These are phyloP conservation scores for Xylaria sp. DNA, from an alignment of 2,329 filamentous ascomycete genomes.

Conservation along the genomic window DNA sequence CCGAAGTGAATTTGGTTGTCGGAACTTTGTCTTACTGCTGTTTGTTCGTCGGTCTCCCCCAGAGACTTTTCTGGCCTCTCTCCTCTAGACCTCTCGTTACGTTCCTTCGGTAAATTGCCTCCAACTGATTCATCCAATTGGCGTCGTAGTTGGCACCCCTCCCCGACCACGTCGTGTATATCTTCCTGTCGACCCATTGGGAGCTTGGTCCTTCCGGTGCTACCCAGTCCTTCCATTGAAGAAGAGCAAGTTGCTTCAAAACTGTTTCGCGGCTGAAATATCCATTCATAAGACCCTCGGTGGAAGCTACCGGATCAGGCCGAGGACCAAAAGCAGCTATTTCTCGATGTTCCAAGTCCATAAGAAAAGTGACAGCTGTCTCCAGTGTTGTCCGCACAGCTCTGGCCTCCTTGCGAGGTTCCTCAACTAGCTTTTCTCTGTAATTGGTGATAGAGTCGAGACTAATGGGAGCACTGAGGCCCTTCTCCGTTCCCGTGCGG, in stretches of 20 bases:
- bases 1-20: not conserved
- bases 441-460: too few species aligned
- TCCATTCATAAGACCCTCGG: too few species aligned
- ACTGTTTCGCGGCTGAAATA: too few species aligned
- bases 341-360: not conserved
- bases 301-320: not conserved
- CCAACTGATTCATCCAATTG: too few species aligned
- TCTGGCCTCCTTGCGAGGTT: too few species aligned
- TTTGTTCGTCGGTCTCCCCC: not conserved
- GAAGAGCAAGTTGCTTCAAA: too few species aligned
- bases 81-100: too few species aligned
- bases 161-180: not conserved
- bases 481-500: too few species aligned
- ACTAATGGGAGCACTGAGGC: too few species aligned
- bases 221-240: too few species aligned
- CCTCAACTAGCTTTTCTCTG: too few species aligned
- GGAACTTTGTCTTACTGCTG: not conserved
- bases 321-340: not conserved
- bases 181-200: not conserved
- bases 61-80: not conserved
- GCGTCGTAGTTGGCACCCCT: not conserved
- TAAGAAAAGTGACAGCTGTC: not conserved
- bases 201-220: not conserved
- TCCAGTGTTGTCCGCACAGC: not conserved
- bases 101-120: too few species aligned